A percentile compares a stretch with the other conserved stretches of the same genome.
Evolutionary conservation across 1,139 yeast genomes (phyloP).

Genomic region (Suhomyces bolitotheri): DNA sequence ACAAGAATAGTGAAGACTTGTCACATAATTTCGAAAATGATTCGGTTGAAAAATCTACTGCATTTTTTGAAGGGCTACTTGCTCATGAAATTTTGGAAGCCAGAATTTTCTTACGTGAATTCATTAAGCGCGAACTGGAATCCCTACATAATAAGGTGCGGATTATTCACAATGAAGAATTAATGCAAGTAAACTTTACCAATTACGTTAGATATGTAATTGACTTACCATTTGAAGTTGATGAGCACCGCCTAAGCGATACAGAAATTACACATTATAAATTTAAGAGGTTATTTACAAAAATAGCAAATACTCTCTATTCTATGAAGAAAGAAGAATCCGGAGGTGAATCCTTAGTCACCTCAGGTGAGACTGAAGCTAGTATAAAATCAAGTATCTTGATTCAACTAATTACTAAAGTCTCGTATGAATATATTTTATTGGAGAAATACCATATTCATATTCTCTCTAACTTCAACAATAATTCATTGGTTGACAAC

Average conservation of each 20-base stretch:
- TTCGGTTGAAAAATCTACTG: constrained; percentile 18
- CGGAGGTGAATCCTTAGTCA: constrained; percentile 25
- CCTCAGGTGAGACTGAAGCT: constrained; percentile 10
- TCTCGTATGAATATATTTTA: constrained; percentile 42
- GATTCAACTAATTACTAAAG: constrained; percentile 36
- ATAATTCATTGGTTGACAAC: constrained; percentile 34
- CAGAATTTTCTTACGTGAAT: constrained; percentile 30
- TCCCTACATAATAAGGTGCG: constrained; percentile 2
- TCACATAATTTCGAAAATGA: constrained; percentile 5
- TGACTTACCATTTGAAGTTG: constrained; percentile 28
- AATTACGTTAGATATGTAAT: constrained; percentile 41
- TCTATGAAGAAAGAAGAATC: constrained; percentile 32
- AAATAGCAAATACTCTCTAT: constrained; percentile 30
- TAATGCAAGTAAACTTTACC: constrained; percentile 40
- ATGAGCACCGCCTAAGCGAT: constrained; percentile 21
- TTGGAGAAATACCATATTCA: constrained; percentile 46
- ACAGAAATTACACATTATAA: constrained; percentile 30
- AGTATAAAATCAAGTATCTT: constrained; percentile 21
- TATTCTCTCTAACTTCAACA: constrained; percentile 36
- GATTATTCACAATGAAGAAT: constrained; percentile 34
- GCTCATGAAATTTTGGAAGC: constrained; percentile 33
- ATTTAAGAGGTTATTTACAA: constrained; percentile 28
- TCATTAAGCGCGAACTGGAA: constrained; percentile 21
- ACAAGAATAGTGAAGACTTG: constrained; percentile 6
- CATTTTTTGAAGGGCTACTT: constrained; percentile 34